phyloP scores from a whole-genome alignment of 108 stramenopile genomes.

The Cyclostephanos tholiformis region DNA sequence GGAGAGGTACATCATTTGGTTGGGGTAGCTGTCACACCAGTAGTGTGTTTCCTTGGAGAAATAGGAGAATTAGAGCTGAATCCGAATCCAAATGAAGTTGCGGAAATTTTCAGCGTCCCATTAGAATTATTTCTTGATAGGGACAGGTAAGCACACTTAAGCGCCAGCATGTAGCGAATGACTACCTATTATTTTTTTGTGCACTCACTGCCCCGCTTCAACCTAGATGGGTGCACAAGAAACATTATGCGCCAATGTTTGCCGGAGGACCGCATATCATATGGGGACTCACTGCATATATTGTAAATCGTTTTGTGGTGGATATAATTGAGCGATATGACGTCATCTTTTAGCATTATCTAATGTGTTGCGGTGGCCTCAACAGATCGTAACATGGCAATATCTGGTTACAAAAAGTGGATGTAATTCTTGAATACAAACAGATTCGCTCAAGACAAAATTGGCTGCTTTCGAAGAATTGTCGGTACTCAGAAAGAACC shows the following conservation, averaged over 20 bases:
- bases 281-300: constrained; percentile 92
- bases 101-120: constrained; percentile 89
- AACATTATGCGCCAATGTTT: constrained; percentile 86
- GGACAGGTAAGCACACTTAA: constrained; percentile 19
- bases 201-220: not conserved
- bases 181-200: not conserved
- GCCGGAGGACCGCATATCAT: constrained; percentile 87
- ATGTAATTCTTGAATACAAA: too few relatives aligned
- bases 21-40: constrained; percentile 93
- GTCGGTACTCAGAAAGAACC: too few relatives aligned
- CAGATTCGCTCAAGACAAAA: too few relatives aligned
- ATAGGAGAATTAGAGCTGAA: constrained; percentile 58
- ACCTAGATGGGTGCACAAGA: constrained; percentile 75
- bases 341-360: constrained; percentile 36
- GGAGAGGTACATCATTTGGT: constrained; percentile 84
- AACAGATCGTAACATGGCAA: too few relatives aligned
- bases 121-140: constrained; percentile 67
- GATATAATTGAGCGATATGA: constrained; percentile 74
- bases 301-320: constrained; percentile 83
- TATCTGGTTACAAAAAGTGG: too few relatives aligned
- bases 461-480: too few relatives aligned
- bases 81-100: constrained; percentile 87
- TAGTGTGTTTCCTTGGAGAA: constrained; percentile 88
- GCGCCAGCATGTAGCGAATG: not conserved
- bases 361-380: too few relatives aligned